Evolutionary conservation across 148 eudicot species (phyloP), one percentile per base, ranked within the genome.

Genomic region (Nepenthes gracilis): DNA sequence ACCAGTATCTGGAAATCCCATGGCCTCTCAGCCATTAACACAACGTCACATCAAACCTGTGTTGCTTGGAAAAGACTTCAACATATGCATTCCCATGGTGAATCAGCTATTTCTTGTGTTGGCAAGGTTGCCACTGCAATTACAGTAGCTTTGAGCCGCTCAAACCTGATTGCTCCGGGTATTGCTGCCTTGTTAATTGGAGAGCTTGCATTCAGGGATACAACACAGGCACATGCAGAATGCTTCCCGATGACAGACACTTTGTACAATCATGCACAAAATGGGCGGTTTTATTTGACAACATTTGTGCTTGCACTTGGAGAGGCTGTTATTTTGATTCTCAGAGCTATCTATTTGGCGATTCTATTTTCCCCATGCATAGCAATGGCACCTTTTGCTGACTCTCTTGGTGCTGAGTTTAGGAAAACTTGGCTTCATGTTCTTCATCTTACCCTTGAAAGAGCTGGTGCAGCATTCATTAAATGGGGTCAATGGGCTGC

Each of bases 401-500:
- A 78, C 60, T 55, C 69, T 35, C 48, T 81, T 68, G 83, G 86
- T 58, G 43, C 55, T 37, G 76, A 73, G 73, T 81, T 72, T 52
- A 73, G 86, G 23, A 78, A 67, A 63, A 54, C 51, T 54, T 81
- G 86, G 86, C 72, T 78, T 32, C 83, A 38, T 36, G 33, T 61
- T 63, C 64, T 81, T 36, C 83, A 78, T 64, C 47, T 37, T 14
- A 78, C 86, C 33, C 50, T 81, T 57, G 86, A 78, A 64, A 81
- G 66, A 57, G 86, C 80, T 9, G 86, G 86, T 8, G 83, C 86
- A 2, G 86, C 86, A 52, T 81, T 81, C 61, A 81, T 81, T 34
- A 81, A 81, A 66, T 81, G 86, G 86, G 86, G 86, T 55, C 86
- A 81, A 54, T 81, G 85, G 85, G 82, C 85, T 35, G 82, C 85